Evolutionary conservation across 1,139 yeast genomes (phyloP), one percentile per base, ranked within the genome.

Genomic region (Pichia sp.): DNA sequence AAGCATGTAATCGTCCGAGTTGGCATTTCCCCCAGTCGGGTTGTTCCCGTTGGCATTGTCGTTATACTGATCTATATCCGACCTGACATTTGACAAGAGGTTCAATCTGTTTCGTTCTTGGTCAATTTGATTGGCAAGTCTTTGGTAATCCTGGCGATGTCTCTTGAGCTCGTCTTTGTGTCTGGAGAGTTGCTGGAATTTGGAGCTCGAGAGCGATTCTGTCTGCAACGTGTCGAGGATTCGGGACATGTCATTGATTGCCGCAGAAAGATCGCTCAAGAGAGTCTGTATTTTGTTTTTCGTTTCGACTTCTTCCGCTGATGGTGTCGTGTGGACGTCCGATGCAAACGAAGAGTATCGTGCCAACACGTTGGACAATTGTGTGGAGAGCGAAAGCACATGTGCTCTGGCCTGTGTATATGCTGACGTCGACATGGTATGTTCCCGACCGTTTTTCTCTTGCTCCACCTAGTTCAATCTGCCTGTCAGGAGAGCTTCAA

Each of bases 171-270:
- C 79, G 68, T 91, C 97, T 63, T 80, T 81, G 68, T 91, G 97
- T 57, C 98, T 82, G 55, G 85, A 83, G 49, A 91, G 73, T 67
- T 93, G 98, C 64, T 88, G 93, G 43, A 84, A 70, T 69, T 89
- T 88, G 0, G 93, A 81, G 0, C 93, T 81, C 2, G 91, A 79
- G 67, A 62, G 58, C n/a, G 55, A 51, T 29, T 50, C 50, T 3
- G 50, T 47, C 38, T 47, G 42, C 20, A 47, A 49, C 6, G 51
- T 30, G 20, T 46, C 41, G 59, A 83, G 71, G 42, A 76, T 71
- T 49, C 78, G 69, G 57, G 72, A 74, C 59, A 79, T 64, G 27
- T 34, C 76, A 68, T 54, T 61, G 16, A 65, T 73, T 62, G 54
- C 70, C 74, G 60, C 79, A 72, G 65, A 83, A 63, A 74, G 71